Evolutionary conservation across 2,329 filamentous ascomycete genomes (phyloP).

Genomic region (Arachnopeziza araneosa): DNA sequence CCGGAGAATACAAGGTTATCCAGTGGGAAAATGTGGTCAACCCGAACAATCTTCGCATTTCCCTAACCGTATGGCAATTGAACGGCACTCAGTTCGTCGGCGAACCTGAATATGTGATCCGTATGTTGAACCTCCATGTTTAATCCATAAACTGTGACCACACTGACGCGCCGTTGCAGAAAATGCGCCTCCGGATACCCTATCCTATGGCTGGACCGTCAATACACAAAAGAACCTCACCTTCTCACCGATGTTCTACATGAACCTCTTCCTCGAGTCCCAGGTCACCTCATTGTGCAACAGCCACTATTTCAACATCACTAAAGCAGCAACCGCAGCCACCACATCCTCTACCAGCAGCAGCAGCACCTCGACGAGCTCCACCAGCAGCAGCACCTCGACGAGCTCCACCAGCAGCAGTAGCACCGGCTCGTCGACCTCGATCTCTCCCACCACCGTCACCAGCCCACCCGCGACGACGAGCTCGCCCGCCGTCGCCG

Average conservation of each 20-base stretch:
- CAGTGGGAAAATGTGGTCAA: neutral
- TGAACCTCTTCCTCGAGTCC: slow-evolving; percentile 8
- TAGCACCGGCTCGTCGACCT: neutral
- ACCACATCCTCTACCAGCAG: neutral
- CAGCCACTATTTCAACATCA: slow-evolving; percentile 13
- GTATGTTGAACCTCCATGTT: too few relatives aligned
- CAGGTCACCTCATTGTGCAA: neutral
- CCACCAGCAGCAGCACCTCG: too few relatives aligned
- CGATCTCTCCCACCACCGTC: neutral
- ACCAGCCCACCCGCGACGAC: neutral
- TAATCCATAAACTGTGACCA: too few relatives aligned
- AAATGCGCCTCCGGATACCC: too few relatives aligned
- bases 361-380: too few relatives aligned
- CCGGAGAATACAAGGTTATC: neutral
- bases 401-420: too few relatives aligned
- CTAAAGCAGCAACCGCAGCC: neutral
- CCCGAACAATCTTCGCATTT: slow-evolving; percentile 1
- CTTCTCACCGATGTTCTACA: slow-evolving; percentile 8
- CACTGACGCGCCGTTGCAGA: too few relatives aligned
- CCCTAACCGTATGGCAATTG: slow-evolving; percentile 1
- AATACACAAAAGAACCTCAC: slow-evolving; percentile 9
- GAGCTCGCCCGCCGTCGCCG: neutral
- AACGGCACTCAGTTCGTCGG: slow-evolving; percentile 5
- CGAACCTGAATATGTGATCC: too few relatives aligned
- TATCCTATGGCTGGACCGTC: slow-evolving; percentile 4